A percentile compares a stretch with the other conserved stretches of the same genome.
These are phyloP conservation scores for Talaromyces stipitatus DNA, from an alignment of 495 filamentous ascomycete species.

Conservation along the genomic window DNA sequence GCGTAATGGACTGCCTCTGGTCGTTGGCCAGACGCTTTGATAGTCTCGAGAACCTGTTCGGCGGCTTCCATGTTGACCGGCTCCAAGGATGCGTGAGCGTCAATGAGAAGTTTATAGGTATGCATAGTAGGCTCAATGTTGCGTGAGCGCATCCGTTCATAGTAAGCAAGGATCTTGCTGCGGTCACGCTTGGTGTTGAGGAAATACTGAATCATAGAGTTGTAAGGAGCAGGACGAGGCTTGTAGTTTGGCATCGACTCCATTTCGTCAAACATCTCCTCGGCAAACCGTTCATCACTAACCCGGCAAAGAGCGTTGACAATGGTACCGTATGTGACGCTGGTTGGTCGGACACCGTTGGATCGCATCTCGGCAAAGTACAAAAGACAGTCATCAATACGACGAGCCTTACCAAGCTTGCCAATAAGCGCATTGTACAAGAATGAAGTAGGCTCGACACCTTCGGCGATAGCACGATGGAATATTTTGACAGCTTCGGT, in stretches of 20 bases:
- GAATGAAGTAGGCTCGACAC: conserved; percentile 92
- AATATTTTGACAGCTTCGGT: conserved; percentile 96
- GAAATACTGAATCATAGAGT: conserved; percentile 99
- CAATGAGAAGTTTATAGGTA: conserved; percentile 96
- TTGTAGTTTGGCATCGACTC: conserved; percentile 99
- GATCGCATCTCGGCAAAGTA: conserved; percentile 97
- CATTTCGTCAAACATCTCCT: conserved; percentile 99
- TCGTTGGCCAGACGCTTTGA: conserved; percentile 61
- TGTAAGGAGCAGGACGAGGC: conserved; percentile 91
- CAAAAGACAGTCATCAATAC: conserved; percentile 94
- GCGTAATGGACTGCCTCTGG: conserved; percentile 94
- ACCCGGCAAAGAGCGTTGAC: conserved; percentile 97
- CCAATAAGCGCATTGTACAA: conserved; percentile 97
- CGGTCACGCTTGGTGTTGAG: conserved; percentile 93
- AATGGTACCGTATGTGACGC: conserved; percentile 95
- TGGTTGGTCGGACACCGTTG: conserved; percentile 87
- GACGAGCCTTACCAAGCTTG: conserved; percentile 93
- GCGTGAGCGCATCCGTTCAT: conserved; percentile 82
- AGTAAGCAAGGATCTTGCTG: conserved; percentile 89
- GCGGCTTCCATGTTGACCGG: conserved; percentile 87
- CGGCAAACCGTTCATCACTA: conserved; percentile 93
- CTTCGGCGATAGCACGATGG: conserved; percentile 84
- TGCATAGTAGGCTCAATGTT: conserved; percentile 88
- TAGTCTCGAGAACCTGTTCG: conserved; percentile 72
- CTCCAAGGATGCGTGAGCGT: conserved; percentile 90